Evolutionary conservation across 176 grass and related monocot genomes (phyloP).

Genomic region (Cenchrus purpureus): DNA sequence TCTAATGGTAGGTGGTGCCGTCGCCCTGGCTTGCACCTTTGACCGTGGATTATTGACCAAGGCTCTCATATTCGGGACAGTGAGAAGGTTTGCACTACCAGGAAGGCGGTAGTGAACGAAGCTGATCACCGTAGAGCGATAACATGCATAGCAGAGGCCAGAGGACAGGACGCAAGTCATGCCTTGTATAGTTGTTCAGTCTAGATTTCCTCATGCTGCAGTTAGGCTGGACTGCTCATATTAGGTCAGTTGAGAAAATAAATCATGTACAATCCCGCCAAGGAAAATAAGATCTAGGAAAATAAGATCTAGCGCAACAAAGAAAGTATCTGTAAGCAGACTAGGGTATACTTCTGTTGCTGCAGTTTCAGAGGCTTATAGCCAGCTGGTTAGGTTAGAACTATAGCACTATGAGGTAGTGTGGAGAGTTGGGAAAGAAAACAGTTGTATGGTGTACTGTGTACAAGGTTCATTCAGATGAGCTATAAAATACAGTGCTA

Average conservation of each 20-base stretch:
- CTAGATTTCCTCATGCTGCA: constrained; percentile 3
- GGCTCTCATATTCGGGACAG: constrained; percentile 78
- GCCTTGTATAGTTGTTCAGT: background rate
- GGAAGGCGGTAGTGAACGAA: constrained; percentile 59
- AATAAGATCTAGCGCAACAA: background rate
- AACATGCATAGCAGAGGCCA: background rate
- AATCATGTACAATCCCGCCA: background rate
- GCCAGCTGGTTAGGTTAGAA: constrained; percentile 42
- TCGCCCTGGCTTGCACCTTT: constrained; percentile 75
- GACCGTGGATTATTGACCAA: constrained; percentile 87
- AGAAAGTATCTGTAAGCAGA: constrained; percentile 4
- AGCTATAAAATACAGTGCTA: constrained; percentile 36
- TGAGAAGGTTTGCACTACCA: constrained; percentile 79
- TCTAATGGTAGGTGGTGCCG: constrained; percentile 67
- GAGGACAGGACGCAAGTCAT: background rate
- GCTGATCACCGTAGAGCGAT: background rate
- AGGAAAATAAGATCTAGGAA: background rate
- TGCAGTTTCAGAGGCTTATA: constrained; percentile 36
- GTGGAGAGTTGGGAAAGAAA: background rate
- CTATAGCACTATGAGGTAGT: constrained; percentile 18
- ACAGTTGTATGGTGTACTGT: constrained; percentile 35
- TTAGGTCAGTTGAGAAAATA: background rate
- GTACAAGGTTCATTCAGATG: constrained; percentile 32
- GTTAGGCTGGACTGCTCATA: constrained; percentile 2
- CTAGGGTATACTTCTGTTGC: constrained; percentile 21